Evolutionary conservation across 2,329 filamentous ascomycete genomes (phyloP).

Genomic region (Nothophaeocryptopus gaeumannii): DNA sequence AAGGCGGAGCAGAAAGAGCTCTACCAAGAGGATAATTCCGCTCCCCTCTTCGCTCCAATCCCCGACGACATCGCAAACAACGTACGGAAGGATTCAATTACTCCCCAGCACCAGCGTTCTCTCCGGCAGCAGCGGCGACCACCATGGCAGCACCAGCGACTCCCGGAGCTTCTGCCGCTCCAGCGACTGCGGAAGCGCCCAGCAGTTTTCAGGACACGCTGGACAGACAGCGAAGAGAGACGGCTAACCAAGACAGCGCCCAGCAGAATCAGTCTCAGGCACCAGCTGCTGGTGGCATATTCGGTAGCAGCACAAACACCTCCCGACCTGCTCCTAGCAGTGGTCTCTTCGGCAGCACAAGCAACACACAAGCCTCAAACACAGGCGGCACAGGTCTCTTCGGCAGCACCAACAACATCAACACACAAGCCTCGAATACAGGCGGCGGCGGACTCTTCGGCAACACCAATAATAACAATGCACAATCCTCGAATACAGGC

Average conservation of each 20-base stretch:
- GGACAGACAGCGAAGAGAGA: conserved; percentile 3
- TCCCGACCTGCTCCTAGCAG: conserved; percentile 13
- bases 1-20: conserved; percentile 2
- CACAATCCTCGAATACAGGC: conserved; percentile 1
- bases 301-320: conserved; percentile 21
- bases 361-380: conserved; percentile 3
- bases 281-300: conserved; percentile 21
- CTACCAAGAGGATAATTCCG: conserved; percentile 1
- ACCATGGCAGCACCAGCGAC: neutral
- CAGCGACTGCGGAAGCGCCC: neutral
- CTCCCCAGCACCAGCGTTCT: neutral
- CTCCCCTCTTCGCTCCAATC: conserved; percentile 10
- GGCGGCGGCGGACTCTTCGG: conserved; percentile 29
- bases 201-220: conserved; percentile 7
- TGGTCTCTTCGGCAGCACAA: conserved; percentile 19
- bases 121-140: neutral
- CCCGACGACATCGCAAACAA: conserved; percentile 13
- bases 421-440: conserved; percentile 8
- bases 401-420: conserved; percentile 19
- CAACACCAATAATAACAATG: conserved; percentile 18
- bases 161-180: neutral
- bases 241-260: conserved; percentile 12
- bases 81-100: neutral
- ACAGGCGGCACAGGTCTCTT: conserved; percentile 21
- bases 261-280: conserved; percentile 16